Conservation (phyloP, 805 yeast genomes). For the Wickerhamomyces tratensis region DNA sequence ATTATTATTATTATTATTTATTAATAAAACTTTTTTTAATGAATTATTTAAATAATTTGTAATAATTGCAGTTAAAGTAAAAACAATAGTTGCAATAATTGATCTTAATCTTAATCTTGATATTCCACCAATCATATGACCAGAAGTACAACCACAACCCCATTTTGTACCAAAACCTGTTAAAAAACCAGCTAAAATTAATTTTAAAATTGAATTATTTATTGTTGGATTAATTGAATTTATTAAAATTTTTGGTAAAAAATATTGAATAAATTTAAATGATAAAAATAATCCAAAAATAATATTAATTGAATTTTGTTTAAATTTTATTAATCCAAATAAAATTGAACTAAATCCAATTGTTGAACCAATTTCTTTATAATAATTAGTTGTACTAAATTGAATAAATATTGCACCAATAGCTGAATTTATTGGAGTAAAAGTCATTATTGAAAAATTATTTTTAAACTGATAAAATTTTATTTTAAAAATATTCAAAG, state of each 20-base stretch:
- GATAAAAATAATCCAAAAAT: constrained; percentile 27
- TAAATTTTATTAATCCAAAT: constrained; percentile 12
- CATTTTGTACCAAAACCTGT: constrained; percentile 38
- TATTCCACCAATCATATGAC: constrained; percentile 44
- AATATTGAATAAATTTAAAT: constrained; percentile 20
- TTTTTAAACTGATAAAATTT: too few species aligned
- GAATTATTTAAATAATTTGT: constrained; percentile 1
- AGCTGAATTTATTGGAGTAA: constrained; percentile 33
- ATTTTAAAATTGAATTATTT: background rate
- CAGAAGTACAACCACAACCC: constrained; percentile 46
- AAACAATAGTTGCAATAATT: constrained; percentile 32
- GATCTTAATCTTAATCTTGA: constrained; percentile 35
- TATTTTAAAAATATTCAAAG: too few species aligned
- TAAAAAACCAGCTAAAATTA: constrained; percentile 25
- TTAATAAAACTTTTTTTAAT: background rate
- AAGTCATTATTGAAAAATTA: constrained; percentile 17
- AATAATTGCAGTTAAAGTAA: constrained; percentile 25
- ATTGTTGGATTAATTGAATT: background rate
- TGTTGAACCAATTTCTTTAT: constrained; percentile 28
- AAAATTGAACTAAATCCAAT: constrained; percentile 39
- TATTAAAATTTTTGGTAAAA: constrained; percentile 13
- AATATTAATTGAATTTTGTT: constrained; percentile 5
- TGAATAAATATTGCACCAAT: constrained; percentile 40
- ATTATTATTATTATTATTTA: too few species aligned
- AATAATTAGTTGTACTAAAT: constrained; percentile 32